A percentile compares a stretch with the other conserved stretches of the same genome.
These are phyloP conservation scores for Paradendryphiella salina DNA, from an alignment of 2,329 filamentous ascomycete species.

Conservation along the genomic window DNA sequence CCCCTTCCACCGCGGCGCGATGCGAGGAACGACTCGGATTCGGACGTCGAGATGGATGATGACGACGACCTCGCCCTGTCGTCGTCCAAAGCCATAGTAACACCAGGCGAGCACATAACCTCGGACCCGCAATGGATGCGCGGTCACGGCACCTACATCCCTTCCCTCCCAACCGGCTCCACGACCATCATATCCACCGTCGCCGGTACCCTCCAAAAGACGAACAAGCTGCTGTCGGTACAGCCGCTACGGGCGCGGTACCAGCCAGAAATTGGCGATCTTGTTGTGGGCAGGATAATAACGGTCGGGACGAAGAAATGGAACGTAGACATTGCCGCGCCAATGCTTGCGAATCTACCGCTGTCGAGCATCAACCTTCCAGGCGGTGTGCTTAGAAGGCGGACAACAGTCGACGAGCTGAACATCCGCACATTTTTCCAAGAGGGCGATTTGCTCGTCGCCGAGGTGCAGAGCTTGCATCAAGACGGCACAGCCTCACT, in stretches of 20 bases:
- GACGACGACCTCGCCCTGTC: constrained; percentile 42
- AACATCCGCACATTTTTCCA: constrained; percentile 97
- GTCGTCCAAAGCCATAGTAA: constrained; percentile 64
- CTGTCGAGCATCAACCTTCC: constrained; percentile 92
- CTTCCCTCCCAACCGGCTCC: constrained; percentile 50
- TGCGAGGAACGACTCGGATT: constrained; percentile 53
- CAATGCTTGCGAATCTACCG: constrained; percentile 81
- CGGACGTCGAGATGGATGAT: constrained; percentile 55
- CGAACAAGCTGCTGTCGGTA: constrained; percentile 95
- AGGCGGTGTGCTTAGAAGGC: constrained; percentile 84
- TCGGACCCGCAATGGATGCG: constrained; percentile 97
- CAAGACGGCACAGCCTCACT: constrained; percentile 82
- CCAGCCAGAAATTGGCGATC: constrained; percentile 91
- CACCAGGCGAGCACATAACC: constrained; percentile 86
- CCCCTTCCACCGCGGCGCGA: constrained; percentile 32
- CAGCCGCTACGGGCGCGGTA: constrained; percentile 89
- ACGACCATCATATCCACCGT: constrained; percentile 84
- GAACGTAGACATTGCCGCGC: constrained; percentile 91
- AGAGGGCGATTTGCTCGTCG: constrained; percentile 90
- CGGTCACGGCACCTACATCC: constrained; percentile 89
- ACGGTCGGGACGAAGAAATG: constrained; percentile 93
- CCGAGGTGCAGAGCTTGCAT: constrained; percentile 90
- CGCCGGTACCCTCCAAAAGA: constrained; percentile 85
- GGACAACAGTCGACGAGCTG: constrained; percentile 94
- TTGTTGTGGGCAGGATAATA: constrained; percentile 90